These are phyloP conservation scores for Tripidium arundinaceum DNA, from an alignment of 202 grass and related monocot genomes.

Conservation along the genomic window DNA sequence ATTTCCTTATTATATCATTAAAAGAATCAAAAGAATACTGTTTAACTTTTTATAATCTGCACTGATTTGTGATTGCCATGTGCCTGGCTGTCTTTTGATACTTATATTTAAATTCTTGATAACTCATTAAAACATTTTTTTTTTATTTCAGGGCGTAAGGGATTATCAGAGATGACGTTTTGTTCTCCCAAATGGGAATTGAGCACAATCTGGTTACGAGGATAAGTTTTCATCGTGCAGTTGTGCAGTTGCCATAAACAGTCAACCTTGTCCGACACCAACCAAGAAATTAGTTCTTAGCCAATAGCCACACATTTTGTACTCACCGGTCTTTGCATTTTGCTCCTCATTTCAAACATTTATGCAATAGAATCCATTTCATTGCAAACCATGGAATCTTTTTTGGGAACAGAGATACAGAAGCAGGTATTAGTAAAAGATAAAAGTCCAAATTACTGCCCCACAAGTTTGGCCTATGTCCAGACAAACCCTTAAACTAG, in stretches of 20 bases:
- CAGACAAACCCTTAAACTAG: too few relatives aligned
- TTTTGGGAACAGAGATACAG: background rate
- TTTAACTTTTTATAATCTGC: background rate
- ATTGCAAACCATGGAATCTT: conserved; percentile 21
- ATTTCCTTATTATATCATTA: background rate
- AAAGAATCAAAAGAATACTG: background rate
- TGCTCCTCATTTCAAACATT: background rate
- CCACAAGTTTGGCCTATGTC: too few relatives aligned
- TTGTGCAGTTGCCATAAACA: background rate
- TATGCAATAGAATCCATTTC: background rate
- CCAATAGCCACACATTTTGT: background rate
- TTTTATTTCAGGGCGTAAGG: conserved; percentile 44
- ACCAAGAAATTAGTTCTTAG: background rate
- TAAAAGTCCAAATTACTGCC: background rate
- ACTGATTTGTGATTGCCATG: background rate
- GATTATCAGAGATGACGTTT: background rate
- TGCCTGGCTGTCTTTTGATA: background rate
- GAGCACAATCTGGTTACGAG: background rate
- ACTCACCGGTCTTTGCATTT: background rate
- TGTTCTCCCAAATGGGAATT: background rate
- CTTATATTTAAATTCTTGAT: background rate
- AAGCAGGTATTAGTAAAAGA: background rate
- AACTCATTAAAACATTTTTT: background rate
- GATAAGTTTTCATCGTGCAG: background rate
- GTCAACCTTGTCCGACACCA: background rate